Percentiles rank a stretch among this genome's conserved stretches.
Evolutionary conservation across 495 filamentous ascomycete genomes (phyloP).

Genomic region (Penicillium flavigenum): DNA sequence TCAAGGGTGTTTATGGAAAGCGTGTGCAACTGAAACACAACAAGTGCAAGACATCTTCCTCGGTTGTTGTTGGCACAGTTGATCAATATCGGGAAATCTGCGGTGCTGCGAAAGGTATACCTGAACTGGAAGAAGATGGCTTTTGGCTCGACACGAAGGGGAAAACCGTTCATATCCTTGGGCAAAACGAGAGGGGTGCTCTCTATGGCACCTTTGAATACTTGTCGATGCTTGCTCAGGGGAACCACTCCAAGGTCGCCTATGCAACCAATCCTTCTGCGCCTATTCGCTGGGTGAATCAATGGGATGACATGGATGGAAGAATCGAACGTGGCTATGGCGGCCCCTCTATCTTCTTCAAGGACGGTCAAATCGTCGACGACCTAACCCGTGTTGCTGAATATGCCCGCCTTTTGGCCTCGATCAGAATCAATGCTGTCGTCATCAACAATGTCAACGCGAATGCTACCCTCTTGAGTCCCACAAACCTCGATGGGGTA

Average conservation of each 20-base stretch:
- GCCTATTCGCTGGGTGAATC: conserved; percentile 67
- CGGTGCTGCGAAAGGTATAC: conserved; percentile 30
- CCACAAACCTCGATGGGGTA: conserved; percentile 59
- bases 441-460: conserved; percentile 76
- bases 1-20: conserved; percentile 54
- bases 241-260: conserved; percentile 55
- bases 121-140: conserved; percentile 59
- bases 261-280: conserved; percentile 58
- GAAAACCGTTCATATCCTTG: conserved; percentile 55
- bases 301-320: conserved; percentile 74
- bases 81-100: conserved; percentile 47
- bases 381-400: conserved; percentile 59
- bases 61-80: conserved; percentile 59
- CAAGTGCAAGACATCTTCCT: conserved; percentile 26
- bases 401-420: conserved; percentile 69
- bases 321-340: conserved; percentile 68
- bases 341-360: conserved; percentile 70
- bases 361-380: conserved; percentile 49
- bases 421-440: conserved; percentile 63
- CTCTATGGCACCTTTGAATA: conserved; percentile 72
- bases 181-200: conserved; percentile 65
- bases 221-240: conserved; percentile 61
- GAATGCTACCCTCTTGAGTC: conserved; percentile 54
- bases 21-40: conserved; percentile 35
- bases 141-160: conserved; percentile 56